Conservation (phyloP, 805 yeast species). For the Myxozyma sirexii region DNA sequence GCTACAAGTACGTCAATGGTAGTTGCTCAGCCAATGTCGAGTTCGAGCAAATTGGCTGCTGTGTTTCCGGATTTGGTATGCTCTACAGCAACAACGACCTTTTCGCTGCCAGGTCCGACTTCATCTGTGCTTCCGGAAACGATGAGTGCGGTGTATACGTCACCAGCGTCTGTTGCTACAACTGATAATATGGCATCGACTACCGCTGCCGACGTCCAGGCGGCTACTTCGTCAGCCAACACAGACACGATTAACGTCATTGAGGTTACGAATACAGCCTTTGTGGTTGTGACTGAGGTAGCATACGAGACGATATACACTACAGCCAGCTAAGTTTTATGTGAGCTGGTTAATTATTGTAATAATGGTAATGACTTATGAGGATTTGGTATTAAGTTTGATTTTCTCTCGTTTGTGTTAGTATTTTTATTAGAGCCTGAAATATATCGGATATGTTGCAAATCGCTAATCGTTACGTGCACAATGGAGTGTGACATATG, state of each 20-base stretch:
- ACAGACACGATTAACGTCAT: neutral
- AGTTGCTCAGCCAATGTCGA: neutral
- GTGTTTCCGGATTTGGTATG: slow-evolving; percentile 12
- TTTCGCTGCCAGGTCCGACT: neutral
- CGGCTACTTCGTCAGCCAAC: neutral
- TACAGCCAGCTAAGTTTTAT: neutral
- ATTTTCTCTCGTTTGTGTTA: neutral
- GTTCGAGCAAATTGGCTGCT: neutral
- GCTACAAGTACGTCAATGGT: neutral
- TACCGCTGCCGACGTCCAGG: neutral
- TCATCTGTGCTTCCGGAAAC: neutral
- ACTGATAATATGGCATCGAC: too few relatives aligned
- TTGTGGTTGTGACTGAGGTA: neutral
- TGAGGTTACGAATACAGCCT: neutral
- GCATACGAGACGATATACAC: neutral
- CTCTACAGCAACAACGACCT: slow-evolving; percentile 7
- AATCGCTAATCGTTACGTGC: slow-evolving; percentile 3
- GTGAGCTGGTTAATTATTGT: neutral
- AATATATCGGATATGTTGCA: too few relatives aligned
- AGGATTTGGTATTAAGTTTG: neutral
- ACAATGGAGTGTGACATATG: slow-evolving; percentile 28
- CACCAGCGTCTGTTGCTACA: too few relatives aligned
- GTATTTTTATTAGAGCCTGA: neutral
- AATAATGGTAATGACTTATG: neutral
- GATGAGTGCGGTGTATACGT: neutral